Base-by-base conservation (phyloP, 768 basidiomycete species). In the Xanthoconium stramineum region DNA sequence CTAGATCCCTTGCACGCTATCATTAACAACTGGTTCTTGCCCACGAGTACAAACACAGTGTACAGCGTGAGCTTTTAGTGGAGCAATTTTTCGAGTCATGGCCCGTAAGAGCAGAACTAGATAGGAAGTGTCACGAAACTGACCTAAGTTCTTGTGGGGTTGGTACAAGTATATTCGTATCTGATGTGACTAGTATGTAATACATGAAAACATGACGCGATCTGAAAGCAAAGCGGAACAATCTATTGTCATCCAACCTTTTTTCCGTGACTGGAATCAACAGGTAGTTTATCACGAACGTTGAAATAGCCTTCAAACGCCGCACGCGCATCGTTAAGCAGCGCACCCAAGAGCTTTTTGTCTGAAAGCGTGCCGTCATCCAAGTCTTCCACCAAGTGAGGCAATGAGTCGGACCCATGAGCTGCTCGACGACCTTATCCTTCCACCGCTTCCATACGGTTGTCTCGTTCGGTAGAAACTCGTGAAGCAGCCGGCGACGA, bases 61-160 rank as follows among this genome's bases (percentile, higher is more conserved):
- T 62, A 64, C 38, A 56, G 40, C 9, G 64, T 71, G 45, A 57
- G 53, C 30, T 69, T 71, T 30, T 72, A 64, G 58, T 20, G 46
- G 37, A 37, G 17, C 4, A 15, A 35, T 30, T 47, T 9, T 20
- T 8, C 46, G 46, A 35, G 48, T 33, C 44, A 15, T 30, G 17
- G 17, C 44, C 30, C 15, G 29, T 24, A 24, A 24, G 4, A 24
- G 4, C 24, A 24, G 24, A 24, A 24, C 24, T 24, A 24, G 29
- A 29, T 14, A 45, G 30, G 8, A 17, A 15, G 44, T n/a, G 29
- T 46, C 29, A 32, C 29, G 10, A 43, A n/a, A n/a, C n/a, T n/a
- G 24, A 24, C 24, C 24, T 24, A 24, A 24, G 24, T 24, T 24
- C 24, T 24, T 24, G 33, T 5, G 33, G 40, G 20, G 11, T 32